phyloP scores from a whole-genome alignment of 768 basidiomycete species.

The Amylocystis lapponica region DNA sequence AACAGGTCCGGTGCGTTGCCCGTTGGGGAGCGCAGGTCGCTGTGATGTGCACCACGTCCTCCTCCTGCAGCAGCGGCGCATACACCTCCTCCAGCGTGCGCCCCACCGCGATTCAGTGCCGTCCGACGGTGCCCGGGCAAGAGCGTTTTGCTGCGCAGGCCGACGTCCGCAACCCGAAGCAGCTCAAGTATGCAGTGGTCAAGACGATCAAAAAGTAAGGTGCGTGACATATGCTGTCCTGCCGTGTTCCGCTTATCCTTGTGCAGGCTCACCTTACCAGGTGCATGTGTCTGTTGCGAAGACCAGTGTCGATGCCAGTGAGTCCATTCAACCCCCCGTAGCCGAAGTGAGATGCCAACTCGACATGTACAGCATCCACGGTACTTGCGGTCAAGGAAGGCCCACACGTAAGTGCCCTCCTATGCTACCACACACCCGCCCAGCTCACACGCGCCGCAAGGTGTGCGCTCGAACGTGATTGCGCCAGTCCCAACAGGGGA shows the following conservation, averaged over 20 bases:
- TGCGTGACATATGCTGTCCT: too few species aligned
- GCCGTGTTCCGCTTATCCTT: constrained; percentile 6
- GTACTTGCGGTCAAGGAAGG: constrained; percentile 93
- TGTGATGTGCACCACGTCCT: constrained; percentile 58
- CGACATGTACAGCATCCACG: constrained; percentile 44
- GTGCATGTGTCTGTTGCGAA: constrained; percentile 94
- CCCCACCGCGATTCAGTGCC: too few species aligned
- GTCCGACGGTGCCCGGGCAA: too few species aligned
- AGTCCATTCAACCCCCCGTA: constrained; percentile 3
- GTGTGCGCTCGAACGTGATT: constrained; percentile 85
- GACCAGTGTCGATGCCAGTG: constrained; percentile 80
- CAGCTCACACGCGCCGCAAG: constrained; percentile 27
- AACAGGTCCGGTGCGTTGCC: constrained; percentile 18
- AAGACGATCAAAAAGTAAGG: constrained; percentile 69
- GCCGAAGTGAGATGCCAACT: not conserved
- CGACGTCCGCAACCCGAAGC: constrained; percentile 77
- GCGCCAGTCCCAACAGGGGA: constrained; percentile 77
- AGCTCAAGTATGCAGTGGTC: constrained; percentile 69
- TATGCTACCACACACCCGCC: too few species aligned
- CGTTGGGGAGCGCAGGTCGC: constrained; percentile 42
- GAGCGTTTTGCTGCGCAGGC: constrained; percentile 68
- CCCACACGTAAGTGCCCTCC: constrained; percentile 43
- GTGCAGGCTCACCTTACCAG: constrained; percentile 73
- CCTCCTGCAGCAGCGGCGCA: constrained; percentile 73
- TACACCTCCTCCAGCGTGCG: constrained; percentile 66